Evolutionary conservation across 805 yeast genomes (phyloP), one percentile per base, ranked within the genome.

Genomic region (Scheffersomyces ergatensis): DNA sequence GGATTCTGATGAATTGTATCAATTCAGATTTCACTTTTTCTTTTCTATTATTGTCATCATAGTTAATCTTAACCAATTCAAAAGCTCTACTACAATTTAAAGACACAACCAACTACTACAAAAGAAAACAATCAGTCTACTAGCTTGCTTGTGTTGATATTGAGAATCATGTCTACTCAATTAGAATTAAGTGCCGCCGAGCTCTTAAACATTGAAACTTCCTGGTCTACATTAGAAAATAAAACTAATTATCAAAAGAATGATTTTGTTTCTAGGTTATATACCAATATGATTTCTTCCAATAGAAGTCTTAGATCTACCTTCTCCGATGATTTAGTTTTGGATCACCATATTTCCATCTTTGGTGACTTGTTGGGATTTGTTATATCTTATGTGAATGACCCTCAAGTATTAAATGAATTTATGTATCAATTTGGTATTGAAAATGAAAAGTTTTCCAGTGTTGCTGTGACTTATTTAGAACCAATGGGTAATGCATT

Each of bases 401-500:
- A 65, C 37, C 15, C 38, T 4, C 36, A 32, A 5, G 33, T 50
- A 19, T 55, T 70, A 23, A 57, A 62, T 24, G 65, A 65, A 44
- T 68, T 67, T 42, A 53, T 67, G 51, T 39, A 36, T 25, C 61
- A 54, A 36, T 70, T 66, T 49, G 53, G 58, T 24, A 44, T 48
- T 16, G 70, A 65, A 37, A 62, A 67, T 46, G 53, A 50, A 6
- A 42, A 47, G 7, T 49, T 66, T 37, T 51, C 60, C 20, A 36
- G 44, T 7, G 46, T 43, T 15, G 62, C 64, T 2, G 46, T 51
- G 5, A 42, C 47, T 16, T 68, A 69, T 48, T 58, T 69, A 47
- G 76, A 68, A 46, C 67, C 69, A 23, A 60, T 70, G 70, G 74
- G 74, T n/a, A 42, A 54, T 24, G 61, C 67, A 8, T 50, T 70